These are phyloP conservation scores for Bipolaris cookei DNA, from an alignment of 2,329 filamentous ascomycete genomes.

Conservation along the genomic window DNA sequence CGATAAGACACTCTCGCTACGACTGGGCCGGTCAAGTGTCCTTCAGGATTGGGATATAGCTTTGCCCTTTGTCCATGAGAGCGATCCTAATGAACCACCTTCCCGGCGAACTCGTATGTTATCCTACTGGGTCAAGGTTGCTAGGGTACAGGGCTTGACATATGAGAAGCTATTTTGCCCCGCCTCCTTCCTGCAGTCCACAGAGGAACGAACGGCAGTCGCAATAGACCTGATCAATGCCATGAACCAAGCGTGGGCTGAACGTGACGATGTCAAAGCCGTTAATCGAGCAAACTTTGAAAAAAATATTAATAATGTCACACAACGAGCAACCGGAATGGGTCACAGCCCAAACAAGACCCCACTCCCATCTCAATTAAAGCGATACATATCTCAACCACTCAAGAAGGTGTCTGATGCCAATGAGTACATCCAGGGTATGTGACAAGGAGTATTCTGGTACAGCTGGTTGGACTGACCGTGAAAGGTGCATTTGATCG, in stretches of 20 bases:
- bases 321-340: slow-evolving; percentile 4
- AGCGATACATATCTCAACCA: slow-evolving; percentile 14
- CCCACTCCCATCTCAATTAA: slow-evolving; percentile 33
- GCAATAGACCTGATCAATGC: slow-evolving; percentile 36
- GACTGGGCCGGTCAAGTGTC: slow-evolving; percentile 45
- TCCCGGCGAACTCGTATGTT: slow-evolving; percentile 30
- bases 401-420: slow-evolving; percentile 3
- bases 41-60: slow-evolving; percentile 51
- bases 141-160: slow-evolving; percentile 42
- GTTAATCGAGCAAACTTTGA: slow-evolving; percentile 10
- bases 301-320: neutral
- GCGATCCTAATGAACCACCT: slow-evolving; percentile 6
- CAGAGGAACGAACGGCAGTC: slow-evolving; percentile 34
- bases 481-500: slow-evolving; percentile 20
- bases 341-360: slow-evolving; percentile 30
- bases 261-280: slow-evolving; percentile 34
- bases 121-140: slow-evolving; percentile 46
- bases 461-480: neutral
- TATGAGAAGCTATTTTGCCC: slow-evolving; percentile 50
- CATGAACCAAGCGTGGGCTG: slow-evolving; percentile 39
- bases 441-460: neutral
- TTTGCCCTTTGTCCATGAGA: slow-evolving; percentile 27
- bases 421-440: slow-evolving; percentile 24
- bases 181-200: slow-evolving; percentile 37
- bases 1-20: slow-evolving; percentile 49